A percentile compares a stretch with the other conserved stretches of the same genome.
phyloP scores from a whole-genome alignment of 768 basidiomycete genomes.

The Cystoderma amianthinum region DNA sequence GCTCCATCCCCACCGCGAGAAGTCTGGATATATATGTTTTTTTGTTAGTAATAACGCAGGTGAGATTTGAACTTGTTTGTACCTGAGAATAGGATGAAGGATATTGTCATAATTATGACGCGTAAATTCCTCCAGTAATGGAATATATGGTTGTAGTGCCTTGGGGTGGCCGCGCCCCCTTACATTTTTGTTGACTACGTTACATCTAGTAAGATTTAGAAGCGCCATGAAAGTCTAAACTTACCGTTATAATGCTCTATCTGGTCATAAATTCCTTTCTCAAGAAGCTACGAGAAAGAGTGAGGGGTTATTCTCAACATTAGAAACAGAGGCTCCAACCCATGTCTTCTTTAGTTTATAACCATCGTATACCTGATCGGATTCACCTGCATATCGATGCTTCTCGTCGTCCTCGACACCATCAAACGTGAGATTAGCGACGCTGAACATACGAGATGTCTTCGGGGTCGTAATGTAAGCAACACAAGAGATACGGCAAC shows the following conservation, averaged over 20 bases:
- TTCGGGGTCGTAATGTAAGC: conserved; percentile 9
- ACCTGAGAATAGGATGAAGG: conserved; percentile 26
- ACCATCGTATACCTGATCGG: conserved; percentile 27
- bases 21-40: conserved; percentile 9
- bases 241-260: conserved; percentile 34
- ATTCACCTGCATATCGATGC: conserved; percentile 24
- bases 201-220: too few relatives aligned
- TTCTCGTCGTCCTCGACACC: conserved; percentile 35
- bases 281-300: conserved; percentile 22
- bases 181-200: conserved; percentile 20
- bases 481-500: not conserved
- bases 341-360: conserved; percentile 40
- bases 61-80: not conserved
- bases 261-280: conserved; percentile 31
- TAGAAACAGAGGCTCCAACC: conserved; percentile 18
- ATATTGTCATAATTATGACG: conserved; percentile 24
- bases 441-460: conserved; percentile 39
- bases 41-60: too few relatives aligned
- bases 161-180: conserved; percentile 20
- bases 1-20: conserved; percentile 29
- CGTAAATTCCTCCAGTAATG: conserved; percentile 22
- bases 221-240: conserved; percentile 4
- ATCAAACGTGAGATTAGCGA: conserved; percentile 36
- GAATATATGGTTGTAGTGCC: conserved; percentile 21
- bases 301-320: too few relatives aligned